Conservation (phyloP, 2,329 filamentous ascomycete genomes). For the Septoria linicola region DNA sequence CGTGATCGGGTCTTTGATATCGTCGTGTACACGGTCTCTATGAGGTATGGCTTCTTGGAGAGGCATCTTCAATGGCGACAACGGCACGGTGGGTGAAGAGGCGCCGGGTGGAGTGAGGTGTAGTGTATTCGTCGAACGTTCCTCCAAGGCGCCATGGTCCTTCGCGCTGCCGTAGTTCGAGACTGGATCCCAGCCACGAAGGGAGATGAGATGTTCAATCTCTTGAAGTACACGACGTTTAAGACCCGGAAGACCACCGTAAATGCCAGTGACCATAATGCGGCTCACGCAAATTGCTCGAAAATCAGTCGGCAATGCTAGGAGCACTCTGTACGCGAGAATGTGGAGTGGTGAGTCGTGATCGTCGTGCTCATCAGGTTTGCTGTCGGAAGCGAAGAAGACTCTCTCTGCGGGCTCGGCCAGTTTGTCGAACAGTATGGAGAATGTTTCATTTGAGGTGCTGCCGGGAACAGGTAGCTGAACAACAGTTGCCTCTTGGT, state of each 20-base stretch:
- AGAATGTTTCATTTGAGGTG: conserved; percentile 32
- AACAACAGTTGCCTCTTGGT: conserved; percentile 15
- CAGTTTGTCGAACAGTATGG: conserved; percentile 68
- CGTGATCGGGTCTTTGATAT: conserved; percentile 50
- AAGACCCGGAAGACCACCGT: conserved; percentile 74
- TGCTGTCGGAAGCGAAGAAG: conserved; percentile 63
- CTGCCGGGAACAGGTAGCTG: conserved; percentile 31
- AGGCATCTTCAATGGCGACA: conserved; percentile 28
- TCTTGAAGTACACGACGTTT: conserved; percentile 76
- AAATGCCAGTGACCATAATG: conserved; percentile 81
- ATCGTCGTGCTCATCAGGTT: conserved; percentile 69
- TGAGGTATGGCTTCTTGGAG: conserved; percentile 29
- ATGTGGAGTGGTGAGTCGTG: conserved; percentile 77
- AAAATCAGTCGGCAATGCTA: conserved; percentile 76
- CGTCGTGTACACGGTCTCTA: conserved; percentile 32
- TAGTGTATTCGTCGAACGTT: conserved; percentile 24
- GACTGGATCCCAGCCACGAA: conserved; percentile 74
- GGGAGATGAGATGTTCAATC: conserved; percentile 63
- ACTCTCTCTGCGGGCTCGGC: conserved; percentile 72
- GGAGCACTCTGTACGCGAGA: conserved; percentile 72
- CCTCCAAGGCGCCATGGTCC: conserved; percentile 15
- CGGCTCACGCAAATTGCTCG: conserved; percentile 84
- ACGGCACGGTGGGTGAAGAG: conserved; percentile 10
- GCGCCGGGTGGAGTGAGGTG: conserved; percentile 12
- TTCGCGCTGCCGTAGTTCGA: conserved; percentile 61